phyloP scores from a whole-genome alignment of 2,329 filamentous ascomycete genomes.

The Lojkania enalia region DNA sequence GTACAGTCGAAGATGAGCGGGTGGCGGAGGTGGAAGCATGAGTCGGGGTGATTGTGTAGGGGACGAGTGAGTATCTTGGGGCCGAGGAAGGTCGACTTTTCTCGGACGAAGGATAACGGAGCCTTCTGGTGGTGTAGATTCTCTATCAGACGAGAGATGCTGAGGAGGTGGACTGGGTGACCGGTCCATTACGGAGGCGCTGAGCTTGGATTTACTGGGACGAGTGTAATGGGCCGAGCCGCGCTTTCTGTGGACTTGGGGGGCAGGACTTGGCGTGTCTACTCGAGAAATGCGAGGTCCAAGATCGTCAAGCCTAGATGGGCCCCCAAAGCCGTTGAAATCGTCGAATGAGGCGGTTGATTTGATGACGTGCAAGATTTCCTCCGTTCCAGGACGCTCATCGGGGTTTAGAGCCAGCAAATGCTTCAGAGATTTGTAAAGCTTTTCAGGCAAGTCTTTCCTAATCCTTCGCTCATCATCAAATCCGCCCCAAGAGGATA shows the following conservation, averaged over 20 bases:
- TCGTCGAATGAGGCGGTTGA: constrained; percentile 60
- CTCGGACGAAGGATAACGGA: constrained; percentile 35
- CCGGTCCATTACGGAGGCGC: constrained; percentile 34
- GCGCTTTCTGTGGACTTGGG: constrained; percentile 26
- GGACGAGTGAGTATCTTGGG: constrained; percentile 9
- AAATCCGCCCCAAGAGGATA: constrained; percentile 84
- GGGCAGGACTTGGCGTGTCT: constrained; percentile 46
- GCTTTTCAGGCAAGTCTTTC: constrained; percentile 79
- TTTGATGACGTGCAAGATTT: constrained; percentile 79
- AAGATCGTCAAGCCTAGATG: constrained; percentile 38
- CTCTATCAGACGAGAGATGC: constrained; percentile 16
- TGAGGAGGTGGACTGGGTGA: constrained; percentile 39
- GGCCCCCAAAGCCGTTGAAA: constrained; percentile 44
- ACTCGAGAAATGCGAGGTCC: constrained; percentile 49
- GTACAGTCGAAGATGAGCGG: constrained; percentile 9
- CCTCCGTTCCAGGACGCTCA: constrained; percentile 79
- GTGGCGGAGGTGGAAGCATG: constrained; percentile 41
- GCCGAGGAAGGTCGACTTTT: constrained; percentile 31
- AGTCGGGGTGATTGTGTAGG: constrained; percentile 24
- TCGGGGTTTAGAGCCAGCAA: constrained; percentile 76
- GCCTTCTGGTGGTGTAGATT: constrained; percentile 29
- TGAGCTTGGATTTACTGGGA: constrained; percentile 39
- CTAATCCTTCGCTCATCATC: constrained; percentile 73
- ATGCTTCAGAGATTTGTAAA: constrained; percentile 82
- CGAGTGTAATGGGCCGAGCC: constrained; percentile 31